These are phyloP conservation scores for Trichoderma gracile DNA, from an alignment of 2,329 filamentous ascomycete genomes.

Conservation along the genomic window DNA sequence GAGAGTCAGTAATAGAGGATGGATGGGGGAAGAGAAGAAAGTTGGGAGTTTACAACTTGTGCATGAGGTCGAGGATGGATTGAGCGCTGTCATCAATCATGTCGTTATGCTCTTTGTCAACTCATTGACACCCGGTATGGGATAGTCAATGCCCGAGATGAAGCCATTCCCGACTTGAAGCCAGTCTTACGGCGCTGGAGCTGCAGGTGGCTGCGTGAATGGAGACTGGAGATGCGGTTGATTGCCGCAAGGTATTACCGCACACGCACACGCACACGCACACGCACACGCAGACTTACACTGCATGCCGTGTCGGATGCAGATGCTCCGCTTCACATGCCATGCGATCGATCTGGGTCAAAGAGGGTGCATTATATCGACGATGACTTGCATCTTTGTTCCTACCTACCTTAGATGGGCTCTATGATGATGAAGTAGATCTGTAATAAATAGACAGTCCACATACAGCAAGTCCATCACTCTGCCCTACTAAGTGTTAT, in stretches of 20 bases:
- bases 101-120: background rate
- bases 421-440: no score
- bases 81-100: background rate
- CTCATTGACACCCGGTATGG: background rate
- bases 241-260: background rate
- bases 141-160: no score
- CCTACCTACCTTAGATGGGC: no score
- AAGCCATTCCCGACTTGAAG: background rate
- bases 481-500: no score
- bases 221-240: background rate
- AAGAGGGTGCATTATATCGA: background rate
- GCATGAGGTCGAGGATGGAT: background rate
- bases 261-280: no score
- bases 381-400: no score
- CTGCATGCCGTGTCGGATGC: no score
- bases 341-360: background rate
- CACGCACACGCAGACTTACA: no score
- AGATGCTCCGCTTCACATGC: constrained; percentile 1
- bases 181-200: background rate
- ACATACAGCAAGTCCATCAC: no score
- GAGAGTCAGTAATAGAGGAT: no score
- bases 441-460: no score
- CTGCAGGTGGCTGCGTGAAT: background rate
- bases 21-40: no score
- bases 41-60: background rate